These are phyloP conservation scores for Bruguiera hainesii DNA, from an alignment of 441 rosid genomes.

Conservation along the genomic window DNA sequence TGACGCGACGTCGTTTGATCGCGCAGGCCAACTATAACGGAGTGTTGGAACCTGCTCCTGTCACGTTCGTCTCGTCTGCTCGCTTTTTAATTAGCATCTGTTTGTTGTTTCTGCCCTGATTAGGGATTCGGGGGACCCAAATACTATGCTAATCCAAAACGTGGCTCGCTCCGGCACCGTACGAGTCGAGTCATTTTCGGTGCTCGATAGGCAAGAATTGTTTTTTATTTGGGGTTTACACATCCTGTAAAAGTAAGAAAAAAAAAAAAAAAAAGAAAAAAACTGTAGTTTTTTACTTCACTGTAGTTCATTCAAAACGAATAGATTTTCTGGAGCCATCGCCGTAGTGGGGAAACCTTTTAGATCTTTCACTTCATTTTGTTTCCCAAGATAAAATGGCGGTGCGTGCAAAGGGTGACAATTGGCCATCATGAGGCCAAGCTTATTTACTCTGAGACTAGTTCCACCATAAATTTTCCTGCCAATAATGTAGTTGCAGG, in stretches of 20 bases:
- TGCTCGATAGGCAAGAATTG: background rate
- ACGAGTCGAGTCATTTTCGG: background rate
- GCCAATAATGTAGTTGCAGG: conserved; percentile 22
- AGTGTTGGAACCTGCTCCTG: too few species aligned
- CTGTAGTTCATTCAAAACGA: too few species aligned
- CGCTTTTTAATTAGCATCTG: background rate
- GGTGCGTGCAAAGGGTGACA: too few species aligned
- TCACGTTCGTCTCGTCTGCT: background rate
- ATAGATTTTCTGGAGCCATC: too few species aligned
- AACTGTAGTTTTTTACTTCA: background rate
- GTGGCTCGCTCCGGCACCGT: background rate
- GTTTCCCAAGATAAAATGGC: too few species aligned
- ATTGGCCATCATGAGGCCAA: conserved; percentile 10
- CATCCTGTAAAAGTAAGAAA: background rate
- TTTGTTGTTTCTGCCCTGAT: background rate
- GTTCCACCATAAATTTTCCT: conserved; percentile 16
- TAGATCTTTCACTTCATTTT: too few species aligned
- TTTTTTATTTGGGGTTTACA: too few species aligned
- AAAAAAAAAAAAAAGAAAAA: background rate
- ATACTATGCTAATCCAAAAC: background rate
- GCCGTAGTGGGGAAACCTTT: too few species aligned
- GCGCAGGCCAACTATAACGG: too few species aligned
- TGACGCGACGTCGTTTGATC: too few species aligned
- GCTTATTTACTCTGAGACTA: conserved; percentile 12
- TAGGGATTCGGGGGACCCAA: background rate